Conservation (phyloP, 306 rosid species). For the Herpetospermum pedunculosum region DNA sequence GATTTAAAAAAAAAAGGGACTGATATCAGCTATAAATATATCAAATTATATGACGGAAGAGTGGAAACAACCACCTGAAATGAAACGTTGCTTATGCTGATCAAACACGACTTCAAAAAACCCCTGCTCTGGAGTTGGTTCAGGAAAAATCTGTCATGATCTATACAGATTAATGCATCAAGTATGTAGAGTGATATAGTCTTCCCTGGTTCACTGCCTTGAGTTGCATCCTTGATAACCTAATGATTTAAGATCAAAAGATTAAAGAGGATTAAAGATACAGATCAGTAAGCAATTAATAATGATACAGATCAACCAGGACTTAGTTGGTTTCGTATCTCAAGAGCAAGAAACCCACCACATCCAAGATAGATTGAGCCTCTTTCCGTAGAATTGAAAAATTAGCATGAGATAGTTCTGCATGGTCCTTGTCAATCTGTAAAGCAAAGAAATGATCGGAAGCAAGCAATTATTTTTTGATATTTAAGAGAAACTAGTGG, state of each 20-base stretch:
- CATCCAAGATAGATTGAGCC: conserved; percentile 68
- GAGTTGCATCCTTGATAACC: conserved; percentile 87
- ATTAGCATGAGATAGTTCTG: conserved; percentile 76
- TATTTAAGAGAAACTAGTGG: not conserved
- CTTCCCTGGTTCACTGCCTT: conserved; percentile 94
- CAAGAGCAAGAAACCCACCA: conserved; percentile 38
- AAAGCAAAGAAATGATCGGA: conserved; percentile 5
- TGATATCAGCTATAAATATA: not conserved
- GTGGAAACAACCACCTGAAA: conserved; percentile 50
- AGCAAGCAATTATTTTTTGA: not conserved
- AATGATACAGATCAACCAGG: not conserved
- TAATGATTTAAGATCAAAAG: conserved; percentile 20
- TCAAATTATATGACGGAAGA: not conserved
- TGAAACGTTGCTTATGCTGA: conserved; percentile 62
- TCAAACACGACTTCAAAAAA: conserved; percentile 71
- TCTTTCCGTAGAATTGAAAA: conserved; percentile 80
- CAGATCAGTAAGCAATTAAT: not conserved
- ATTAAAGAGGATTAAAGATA: conserved; percentile 8
- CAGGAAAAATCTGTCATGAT: conserved; percentile 78
- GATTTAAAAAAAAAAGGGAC: too few species aligned
- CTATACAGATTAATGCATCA: conserved; percentile 80
- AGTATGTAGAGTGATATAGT: conserved; percentile 69
- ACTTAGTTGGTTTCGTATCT: not conserved
- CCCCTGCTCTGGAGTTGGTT: conserved; percentile 91
- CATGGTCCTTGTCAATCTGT: conserved; percentile 88